Evolutionary conservation across 2,329 filamentous ascomycete genomes (phyloP), one percentile per base, ranked within the genome.

Genomic region (Xylariaceae sp.): DNA sequence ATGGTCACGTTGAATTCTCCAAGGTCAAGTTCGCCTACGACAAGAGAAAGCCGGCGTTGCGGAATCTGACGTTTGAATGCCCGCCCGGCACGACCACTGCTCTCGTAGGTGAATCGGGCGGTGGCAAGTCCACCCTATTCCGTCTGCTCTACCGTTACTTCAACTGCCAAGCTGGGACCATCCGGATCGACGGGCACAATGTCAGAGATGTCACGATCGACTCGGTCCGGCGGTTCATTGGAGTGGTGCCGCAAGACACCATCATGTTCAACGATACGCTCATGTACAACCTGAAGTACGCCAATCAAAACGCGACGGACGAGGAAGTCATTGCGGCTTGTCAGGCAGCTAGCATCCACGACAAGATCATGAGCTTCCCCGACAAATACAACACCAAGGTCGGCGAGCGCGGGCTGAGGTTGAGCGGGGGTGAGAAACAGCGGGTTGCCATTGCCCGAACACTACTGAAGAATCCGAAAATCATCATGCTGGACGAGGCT

Each of bases 61-160:
- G 84, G 48, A 82, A 88, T 31, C 73, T 98, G 34, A 83, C 77
- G 47, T 97, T 98, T 63, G 81, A 83, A 47, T 96, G 89, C 61
- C 68, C 70, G 13, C 89, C 92, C 2, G 92, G 92, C 36, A 96
- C 88, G 1, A 97, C 89, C 0, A 98, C 90, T 5, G 92, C 92
- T 1, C 82, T 98, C 48, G 92, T 98, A 13, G 92, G 92, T 48
- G 90, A 97, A 62, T 97, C 90, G 21, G 92, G 92, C 31, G 92
- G 92, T 43, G 92, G 92, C 50, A 98, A 98, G 63, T 97, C 90
- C 2, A 98, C 92, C 0, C 77, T 98, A 17, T 96, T 98, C 70
- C 84, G 92, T 35, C 76, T 97, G 34, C 81, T 98, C 60, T 97
- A 95, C 71, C 85, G 92, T 13, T 98, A 96, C 64, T 98, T 97